Conservation (phyloP, 2,329 filamentous ascomycete species). For the Diaporthe citrichinensis region DNA sequence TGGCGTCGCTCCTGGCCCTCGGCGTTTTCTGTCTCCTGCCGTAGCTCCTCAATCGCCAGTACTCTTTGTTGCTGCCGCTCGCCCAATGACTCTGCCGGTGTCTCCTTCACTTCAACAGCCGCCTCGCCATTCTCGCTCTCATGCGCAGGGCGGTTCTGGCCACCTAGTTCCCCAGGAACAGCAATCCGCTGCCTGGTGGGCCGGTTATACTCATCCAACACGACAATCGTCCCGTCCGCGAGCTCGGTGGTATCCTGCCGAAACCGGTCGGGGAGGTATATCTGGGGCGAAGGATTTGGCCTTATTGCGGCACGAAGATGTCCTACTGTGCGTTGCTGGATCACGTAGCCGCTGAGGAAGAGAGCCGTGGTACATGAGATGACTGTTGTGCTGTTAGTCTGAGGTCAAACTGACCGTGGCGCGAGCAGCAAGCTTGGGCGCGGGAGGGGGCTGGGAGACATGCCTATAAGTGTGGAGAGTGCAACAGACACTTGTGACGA, state of each 20-base stretch:
- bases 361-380: conserved; percentile 84
- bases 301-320: conserved; percentile 82
- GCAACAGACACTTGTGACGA: conserved; percentile 79
- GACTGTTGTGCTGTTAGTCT: conserved; percentile 61
- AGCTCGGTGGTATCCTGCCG: conserved; percentile 61
- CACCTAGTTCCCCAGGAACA: conserved; percentile 9
- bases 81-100: conserved; percentile 36
- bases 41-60: conserved; percentile 25
- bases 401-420: conserved; percentile 23
- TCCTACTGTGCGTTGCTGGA: conserved; percentile 88
- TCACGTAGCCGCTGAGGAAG: conserved; percentile 88
- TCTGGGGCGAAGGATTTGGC: conserved; percentile 61
- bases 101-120: conserved; percentile 41
- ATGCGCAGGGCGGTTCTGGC: conserved; percentile 26
- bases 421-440: conserved; percentile 30
- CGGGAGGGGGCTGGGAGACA: conserved; percentile 44
- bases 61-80: conserved; percentile 42
- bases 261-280: conserved; percentile 67
- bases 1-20: conserved; percentile 2
- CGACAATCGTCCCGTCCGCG: conserved; percentile 63
- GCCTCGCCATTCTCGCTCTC: conserved; percentile 43
- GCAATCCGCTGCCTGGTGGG: conserved; percentile 49
- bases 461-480: conserved; percentile 75
- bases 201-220: conserved; percentile 57
- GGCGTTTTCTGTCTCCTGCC: conserved; percentile 6